A percentile compares a stretch with the other conserved stretches of the same genome.
phyloP scores from a whole-genome alignment of 2,329 filamentous ascomycete species.

The Trichocomaceae sp. region DNA sequence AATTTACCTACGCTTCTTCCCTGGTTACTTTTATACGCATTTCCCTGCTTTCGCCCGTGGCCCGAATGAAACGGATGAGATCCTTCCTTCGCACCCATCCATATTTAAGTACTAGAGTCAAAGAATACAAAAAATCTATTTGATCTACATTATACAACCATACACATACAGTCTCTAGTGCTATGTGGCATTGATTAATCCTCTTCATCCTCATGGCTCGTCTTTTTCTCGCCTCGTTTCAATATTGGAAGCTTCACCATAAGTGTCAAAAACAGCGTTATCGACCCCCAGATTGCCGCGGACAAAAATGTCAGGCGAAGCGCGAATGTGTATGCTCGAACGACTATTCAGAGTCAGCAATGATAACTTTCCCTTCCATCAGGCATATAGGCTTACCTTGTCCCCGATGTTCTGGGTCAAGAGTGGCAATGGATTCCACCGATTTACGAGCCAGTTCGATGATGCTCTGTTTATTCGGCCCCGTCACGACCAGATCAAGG shows the following conservation, averaged over 20 bases:
- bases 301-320: slow-evolving; percentile 35
- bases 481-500: slow-evolving; percentile 53
- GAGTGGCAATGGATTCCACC: slow-evolving; percentile 41
- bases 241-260: slow-evolving; percentile 30
- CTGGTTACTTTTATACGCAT: too few species aligned
- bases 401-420: slow-evolving; percentile 40
- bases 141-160: too few species aligned
- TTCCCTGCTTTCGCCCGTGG: too few species aligned
- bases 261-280: slow-evolving; percentile 29
- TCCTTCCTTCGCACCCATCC: too few species aligned
- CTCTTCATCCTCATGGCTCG: slow-evolving; percentile 1
- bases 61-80: too few species aligned
- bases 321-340: slow-evolving; percentile 30
- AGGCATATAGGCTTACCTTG: slow-evolving; percentile 36
- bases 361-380: not conserved
- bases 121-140: too few species aligned
- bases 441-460: slow-evolving; percentile 47
- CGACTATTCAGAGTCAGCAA: slow-evolving; percentile 21
- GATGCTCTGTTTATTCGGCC: slow-evolving; percentile 50
- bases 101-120: too few species aligned
- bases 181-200: not conserved
- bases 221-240: slow-evolving; percentile 11
- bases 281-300: slow-evolving; percentile 28
- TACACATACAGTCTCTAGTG: too few species aligned
- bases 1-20: too few species aligned